A percentile compares a stretch with the other conserved stretches of the same genome.
Conservation (phyloP, 75 land plant genomes). For the Pinus tabuliformis region DNA sequence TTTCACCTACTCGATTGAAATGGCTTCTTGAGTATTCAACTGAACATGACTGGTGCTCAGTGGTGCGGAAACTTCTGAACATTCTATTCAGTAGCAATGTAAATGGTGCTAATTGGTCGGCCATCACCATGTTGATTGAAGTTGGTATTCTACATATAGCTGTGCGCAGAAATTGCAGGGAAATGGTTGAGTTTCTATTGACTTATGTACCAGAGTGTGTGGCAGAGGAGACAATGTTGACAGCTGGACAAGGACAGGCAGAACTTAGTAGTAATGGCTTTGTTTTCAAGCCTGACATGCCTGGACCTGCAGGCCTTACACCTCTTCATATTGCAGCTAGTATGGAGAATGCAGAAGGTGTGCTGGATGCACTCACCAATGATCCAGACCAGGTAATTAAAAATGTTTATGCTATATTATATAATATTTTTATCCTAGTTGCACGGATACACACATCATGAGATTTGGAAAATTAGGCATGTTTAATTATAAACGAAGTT, state of each 20-base stretch:
- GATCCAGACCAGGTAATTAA: constrained; percentile 70
- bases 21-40: constrained; percentile 73
- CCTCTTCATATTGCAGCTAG: constrained; percentile 94
- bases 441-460: too few species aligned
- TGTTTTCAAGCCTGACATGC: constrained; percentile 66
- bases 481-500: background rate
- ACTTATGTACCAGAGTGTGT: constrained; percentile 40
- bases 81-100: constrained; percentile 40
- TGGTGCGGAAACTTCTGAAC: constrained; percentile 69
- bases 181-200: constrained; percentile 72
- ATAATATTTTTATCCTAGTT: too few species aligned
- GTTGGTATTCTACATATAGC: constrained; percentile 67
- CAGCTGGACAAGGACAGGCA: background rate
- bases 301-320: constrained; percentile 73
- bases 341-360: constrained; percentile 49
- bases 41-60: constrained; percentile 82
- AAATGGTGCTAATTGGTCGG: constrained; percentile 21
- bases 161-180: constrained; percentile 53
- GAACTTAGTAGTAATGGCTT: constrained; percentile 2
- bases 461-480: background rate
- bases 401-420: background rate
- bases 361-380: constrained; percentile 79
- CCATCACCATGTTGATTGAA: constrained; percentile 28
- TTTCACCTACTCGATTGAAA: constrained; percentile 45
- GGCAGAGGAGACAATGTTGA: background rate